These are phyloP conservation scores for Linum lewisii DNA, from an alignment of 345 rosid species.

Conservation along the genomic window DNA sequence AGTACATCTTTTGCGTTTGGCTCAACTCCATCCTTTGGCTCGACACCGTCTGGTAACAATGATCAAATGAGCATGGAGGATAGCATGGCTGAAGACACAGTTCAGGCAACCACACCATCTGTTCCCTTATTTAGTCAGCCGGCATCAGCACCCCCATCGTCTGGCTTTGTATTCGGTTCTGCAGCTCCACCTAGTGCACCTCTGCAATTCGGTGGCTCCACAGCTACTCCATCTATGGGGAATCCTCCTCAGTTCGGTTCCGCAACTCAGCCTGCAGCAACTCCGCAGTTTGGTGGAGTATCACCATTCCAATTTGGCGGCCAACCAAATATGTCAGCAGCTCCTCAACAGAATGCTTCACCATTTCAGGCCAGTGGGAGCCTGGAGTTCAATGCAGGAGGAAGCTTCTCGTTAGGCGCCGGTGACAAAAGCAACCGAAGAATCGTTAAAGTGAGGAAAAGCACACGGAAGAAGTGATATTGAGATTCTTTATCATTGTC, in stretches of 20 bases:
- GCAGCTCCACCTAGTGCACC: slow-evolving; percentile 13
- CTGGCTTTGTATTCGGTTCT: slow-evolving; percentile 32
- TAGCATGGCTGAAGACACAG: slow-evolving; percentile 94
- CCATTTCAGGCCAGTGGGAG: slow-evolving; percentile 64
- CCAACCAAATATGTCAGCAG: slow-evolving; percentile 27
- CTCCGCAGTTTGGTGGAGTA: slow-evolving; percentile 11
- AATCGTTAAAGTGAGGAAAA: slow-evolving; percentile 34
- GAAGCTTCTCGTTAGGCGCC: slow-evolving; percentile 76
- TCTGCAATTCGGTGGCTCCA: slow-evolving; percentile 4
- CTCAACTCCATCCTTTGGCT: slow-evolving; percentile 15
- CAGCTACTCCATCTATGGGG: slow-evolving; percentile 9
- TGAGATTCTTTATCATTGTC: background rate
- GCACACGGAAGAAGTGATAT: background rate
- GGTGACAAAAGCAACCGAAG: slow-evolving; percentile 58
- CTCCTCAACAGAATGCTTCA: slow-evolving; percentile 33
- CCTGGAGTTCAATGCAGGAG: slow-evolving; percentile 51
- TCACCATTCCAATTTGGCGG: slow-evolving; percentile 61
- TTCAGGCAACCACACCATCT: slow-evolving; percentile 41
- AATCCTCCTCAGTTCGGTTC: too few relatives aligned
- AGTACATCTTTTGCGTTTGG: slow-evolving; percentile 38
- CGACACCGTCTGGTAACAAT: slow-evolving; percentile 31
- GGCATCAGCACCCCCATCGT: slow-evolving; percentile 22
- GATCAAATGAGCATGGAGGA: slow-evolving; percentile 89
- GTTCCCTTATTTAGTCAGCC: slow-evolving; percentile 43
- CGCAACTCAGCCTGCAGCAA: background rate